A percentile compares a stretch with the other conserved stretches of the same genome.
phyloP scores from a whole-genome alignment of 495 filamentous ascomycete species.

The Hyaloscypha hepaticicola region DNA sequence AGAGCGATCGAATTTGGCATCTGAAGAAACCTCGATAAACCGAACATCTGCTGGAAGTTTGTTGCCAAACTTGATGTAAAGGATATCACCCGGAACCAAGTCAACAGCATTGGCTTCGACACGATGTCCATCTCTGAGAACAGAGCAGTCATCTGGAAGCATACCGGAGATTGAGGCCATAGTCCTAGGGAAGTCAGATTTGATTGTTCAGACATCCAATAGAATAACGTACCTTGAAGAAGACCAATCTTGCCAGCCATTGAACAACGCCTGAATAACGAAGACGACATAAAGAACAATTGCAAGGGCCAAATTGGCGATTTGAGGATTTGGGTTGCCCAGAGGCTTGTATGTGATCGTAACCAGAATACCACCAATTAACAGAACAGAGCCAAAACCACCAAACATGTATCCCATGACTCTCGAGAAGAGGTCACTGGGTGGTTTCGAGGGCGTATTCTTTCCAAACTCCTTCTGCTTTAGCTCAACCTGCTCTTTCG shows the following conservation, averaged over 20 bases:
- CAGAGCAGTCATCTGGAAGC: conserved; percentile 61
- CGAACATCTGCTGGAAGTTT: conserved; percentile 68
- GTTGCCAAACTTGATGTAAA: conserved; percentile 60
- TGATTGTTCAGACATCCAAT: neutral
- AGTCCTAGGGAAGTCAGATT: conserved; percentile 31
- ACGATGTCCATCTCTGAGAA: conserved; percentile 55
- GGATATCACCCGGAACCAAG: conserved; percentile 64
- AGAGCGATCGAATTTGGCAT: conserved; percentile 68
- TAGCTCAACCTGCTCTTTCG: conserved; percentile 42
- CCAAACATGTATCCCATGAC: conserved; percentile 66
- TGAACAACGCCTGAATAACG: conserved; percentile 64
- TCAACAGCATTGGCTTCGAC: conserved; percentile 51
- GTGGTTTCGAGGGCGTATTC: conserved; percentile 57
- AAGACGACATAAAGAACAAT: conserved; percentile 64
- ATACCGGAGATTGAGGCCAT: conserved; percentile 65
- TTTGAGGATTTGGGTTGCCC: conserved; percentile 55
- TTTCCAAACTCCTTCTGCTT: conserved; percentile 54
- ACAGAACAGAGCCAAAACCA: conserved; percentile 65
- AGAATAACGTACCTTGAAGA: conserved; percentile 38
- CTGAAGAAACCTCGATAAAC: conserved; percentile 58
- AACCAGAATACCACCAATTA: conserved; percentile 59
- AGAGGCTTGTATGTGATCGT: conserved; percentile 68
- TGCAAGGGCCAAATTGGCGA: conserved; percentile 62
- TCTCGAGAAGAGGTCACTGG: conserved; percentile 53
- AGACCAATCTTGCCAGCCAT: conserved; percentile 61